Evolutionary conservation across 805 yeast genomes (phyloP).

Genomic region (Maudiozyma turicensis): DNA sequence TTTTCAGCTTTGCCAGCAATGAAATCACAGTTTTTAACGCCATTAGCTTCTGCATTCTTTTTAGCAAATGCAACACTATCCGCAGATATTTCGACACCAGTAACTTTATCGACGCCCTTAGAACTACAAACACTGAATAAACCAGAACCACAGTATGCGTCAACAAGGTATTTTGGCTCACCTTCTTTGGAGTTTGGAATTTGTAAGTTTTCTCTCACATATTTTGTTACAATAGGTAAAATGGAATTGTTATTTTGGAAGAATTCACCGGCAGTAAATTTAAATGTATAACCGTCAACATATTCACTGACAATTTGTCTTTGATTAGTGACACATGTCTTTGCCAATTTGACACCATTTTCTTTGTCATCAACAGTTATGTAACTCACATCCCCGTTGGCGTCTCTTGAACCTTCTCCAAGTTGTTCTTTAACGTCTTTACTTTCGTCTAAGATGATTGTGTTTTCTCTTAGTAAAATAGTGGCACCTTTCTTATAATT

Average conservation of each 20-base stretch:
- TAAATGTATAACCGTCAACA: conserved; percentile 65
- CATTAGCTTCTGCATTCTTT: conserved; percentile 66
- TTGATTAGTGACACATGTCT: conserved; percentile 70
- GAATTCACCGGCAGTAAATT: conserved; percentile 90
- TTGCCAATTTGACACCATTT: conserved; percentile 33
- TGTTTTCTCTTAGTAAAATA: conserved; percentile 70
- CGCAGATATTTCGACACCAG: conserved; percentile 91
- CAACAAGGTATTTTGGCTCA: conserved; percentile 64
- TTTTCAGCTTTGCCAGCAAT: conserved; percentile 89
- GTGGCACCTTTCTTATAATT: conserved; percentile 75
- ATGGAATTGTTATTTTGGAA: conserved; percentile 94
- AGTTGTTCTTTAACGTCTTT: conserved; percentile 28
- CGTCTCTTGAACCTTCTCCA: conserved; percentile 39
- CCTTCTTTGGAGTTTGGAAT: conserved; percentile 34
- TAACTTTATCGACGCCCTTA: conserved; percentile 65
- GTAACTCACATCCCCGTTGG: conserved; percentile 30
- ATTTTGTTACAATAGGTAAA: conserved; percentile 69
- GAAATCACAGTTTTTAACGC: conserved; percentile 69
- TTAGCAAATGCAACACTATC: conserved; percentile 85
- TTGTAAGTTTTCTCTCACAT: conserved; percentile 64
- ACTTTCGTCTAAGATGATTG: conserved; percentile 31
- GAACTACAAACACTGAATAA: conserved; percentile 83
- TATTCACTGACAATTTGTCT: conserved; percentile 74
- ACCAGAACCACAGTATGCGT: conserved; percentile 96
- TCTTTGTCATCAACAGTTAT: conserved; percentile 25